These are phyloP conservation scores for Sporothrix mexicana DNA, from an alignment of 2,329 filamentous ascomycete genomes.

Conservation along the genomic window DNA sequence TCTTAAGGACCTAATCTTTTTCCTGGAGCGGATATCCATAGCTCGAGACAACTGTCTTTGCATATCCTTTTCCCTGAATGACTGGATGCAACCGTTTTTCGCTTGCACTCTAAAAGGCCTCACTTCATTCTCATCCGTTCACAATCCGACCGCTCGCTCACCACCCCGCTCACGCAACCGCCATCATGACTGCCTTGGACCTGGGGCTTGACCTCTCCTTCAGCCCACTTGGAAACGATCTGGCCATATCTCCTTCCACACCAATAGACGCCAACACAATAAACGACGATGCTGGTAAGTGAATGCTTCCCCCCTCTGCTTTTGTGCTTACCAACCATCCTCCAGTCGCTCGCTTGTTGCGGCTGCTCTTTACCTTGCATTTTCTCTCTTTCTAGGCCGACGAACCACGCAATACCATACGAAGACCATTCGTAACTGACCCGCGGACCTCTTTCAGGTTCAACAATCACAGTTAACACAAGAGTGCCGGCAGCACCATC, in stretches of 20 bases:
- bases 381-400: slow-evolving; percentile 9
- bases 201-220: slow-evolving; percentile 38
- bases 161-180: not conserved
- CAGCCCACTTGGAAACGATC: slow-evolving; percentile 33
- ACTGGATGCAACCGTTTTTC: not conserved
- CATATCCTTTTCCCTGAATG: not conserved
- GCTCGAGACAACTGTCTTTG: too few relatives aligned
- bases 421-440: slow-evolving; percentile 9
- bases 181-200: slow-evolving; percentile 20
- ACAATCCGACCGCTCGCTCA: not conserved
- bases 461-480: slow-evolving; percentile 60
- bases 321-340: slow-evolving; percentile 10
- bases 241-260: slow-evolving; percentile 38
- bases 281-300: slow-evolving; percentile 44
- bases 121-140: not conserved
- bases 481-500: slow-evolving; percentile 43
- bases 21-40: too few relatives aligned
- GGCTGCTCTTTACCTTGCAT: not conserved
- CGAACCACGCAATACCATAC: not conserved
- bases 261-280: slow-evolving; percentile 35
- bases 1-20: not conserved
- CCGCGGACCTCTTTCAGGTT: slow-evolving; percentile 44
- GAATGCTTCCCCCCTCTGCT: not conserved
- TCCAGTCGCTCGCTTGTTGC: not conserved
- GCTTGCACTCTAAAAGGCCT: not conserved